Evolutionary conservation across 2,329 filamentous ascomycete genomes (phyloP).

Genomic region (Incumbomyces lentus): DNA sequence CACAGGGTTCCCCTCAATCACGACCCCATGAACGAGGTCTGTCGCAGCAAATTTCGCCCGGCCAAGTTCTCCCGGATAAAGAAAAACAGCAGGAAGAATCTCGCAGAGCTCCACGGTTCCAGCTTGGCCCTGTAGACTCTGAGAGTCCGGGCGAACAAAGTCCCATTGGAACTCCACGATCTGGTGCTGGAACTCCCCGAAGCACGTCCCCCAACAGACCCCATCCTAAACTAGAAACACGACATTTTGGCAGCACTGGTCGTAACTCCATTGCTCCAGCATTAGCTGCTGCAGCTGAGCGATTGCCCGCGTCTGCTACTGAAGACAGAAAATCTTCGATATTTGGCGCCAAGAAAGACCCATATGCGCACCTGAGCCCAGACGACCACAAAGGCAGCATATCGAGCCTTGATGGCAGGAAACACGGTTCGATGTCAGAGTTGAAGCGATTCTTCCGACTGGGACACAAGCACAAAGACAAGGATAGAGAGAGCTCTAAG

Average conservation of each 20-base stretch:
- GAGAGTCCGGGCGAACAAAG: constrained; percentile 48
- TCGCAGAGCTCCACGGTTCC: constrained; percentile 43
- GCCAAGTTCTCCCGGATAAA: constrained; percentile 11
- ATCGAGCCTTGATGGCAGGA: constrained; percentile 34
- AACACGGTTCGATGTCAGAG: constrained; percentile 79
- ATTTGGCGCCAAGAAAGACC: constrained; percentile 44
- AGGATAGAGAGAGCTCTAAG: constrained; percentile 28
- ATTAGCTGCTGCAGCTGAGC: constrained; percentile 21
- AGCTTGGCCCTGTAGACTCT: constrained; percentile 46
- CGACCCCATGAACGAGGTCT: constrained; percentile 25
- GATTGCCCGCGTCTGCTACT: constrained; percentile 31
- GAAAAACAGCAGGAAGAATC: not conserved
- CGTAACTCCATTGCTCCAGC: constrained; percentile 19
- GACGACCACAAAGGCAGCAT: constrained; percentile 24
- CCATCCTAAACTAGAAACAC: constrained; percentile 7
- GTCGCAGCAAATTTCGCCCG: constrained; percentile 24
- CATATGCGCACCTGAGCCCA: constrained; percentile 39
- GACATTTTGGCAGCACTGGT: constrained; percentile 21
- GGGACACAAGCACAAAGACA: constrained; percentile 52
- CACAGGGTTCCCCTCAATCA: constrained; percentile 44
- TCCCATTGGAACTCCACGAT: constrained; percentile 49
- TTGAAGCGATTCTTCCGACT: constrained; percentile 94
- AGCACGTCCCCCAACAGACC: constrained; percentile 33
- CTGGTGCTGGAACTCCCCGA: constrained; percentile 30
- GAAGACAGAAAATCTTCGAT: constrained; percentile 45